Base-by-base conservation (phyloP, 2,329 filamentous ascomycete species). In the Xylaria sp. region DNA sequence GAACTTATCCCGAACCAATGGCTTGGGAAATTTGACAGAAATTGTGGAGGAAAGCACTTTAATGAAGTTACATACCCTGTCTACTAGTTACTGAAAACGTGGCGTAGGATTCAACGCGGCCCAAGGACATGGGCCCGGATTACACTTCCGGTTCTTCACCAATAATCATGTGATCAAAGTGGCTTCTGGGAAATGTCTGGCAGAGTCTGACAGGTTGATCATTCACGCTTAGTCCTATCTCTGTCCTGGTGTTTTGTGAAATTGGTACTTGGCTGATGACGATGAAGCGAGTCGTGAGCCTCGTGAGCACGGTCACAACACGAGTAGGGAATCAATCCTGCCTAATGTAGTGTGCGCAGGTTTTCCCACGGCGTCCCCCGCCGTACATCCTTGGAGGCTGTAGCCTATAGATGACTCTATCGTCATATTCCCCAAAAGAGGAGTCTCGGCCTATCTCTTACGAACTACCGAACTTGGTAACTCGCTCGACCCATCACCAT, bases 21-120 rank as follows among this genome's bases (percentile, higher is more conserved):
- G 71, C 15, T 54, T 69, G 66, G 66, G 46, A 62, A 71, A 69
- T 44, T 66, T 69, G 71, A 73, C 69, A 71, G 66, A 62, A 67
- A 69, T 48, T 64, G 66, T 71, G 69, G 69, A 72, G 67, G 65
- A 62, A 61, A 60, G 54, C n/a, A 65, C 44, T 66, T 62, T 54
- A 68, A 68, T 70, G 68, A 70, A 69, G 55, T 60, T 44, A 65
- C 15, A 51, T 65, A 41, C 68, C 70, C 61, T 57, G 61, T 41
- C 31, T 1, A 55, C 55, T 39, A 55, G 20, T 46, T 57, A 65
- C 57, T 57, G 39, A 58, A 67, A 70, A 71, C 63, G 66, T 69
- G 69, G 66, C 46, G 54, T 56, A 66, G 69, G 63, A 69, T 71
- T 54, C 63, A 28, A 65, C 62, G 59, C 63, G 62, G 69, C 67